Evolutionary conservation across 2,329 filamentous ascomycete genomes (phyloP).

Genomic region (Magnaporthiopsis incrustans): DNA sequence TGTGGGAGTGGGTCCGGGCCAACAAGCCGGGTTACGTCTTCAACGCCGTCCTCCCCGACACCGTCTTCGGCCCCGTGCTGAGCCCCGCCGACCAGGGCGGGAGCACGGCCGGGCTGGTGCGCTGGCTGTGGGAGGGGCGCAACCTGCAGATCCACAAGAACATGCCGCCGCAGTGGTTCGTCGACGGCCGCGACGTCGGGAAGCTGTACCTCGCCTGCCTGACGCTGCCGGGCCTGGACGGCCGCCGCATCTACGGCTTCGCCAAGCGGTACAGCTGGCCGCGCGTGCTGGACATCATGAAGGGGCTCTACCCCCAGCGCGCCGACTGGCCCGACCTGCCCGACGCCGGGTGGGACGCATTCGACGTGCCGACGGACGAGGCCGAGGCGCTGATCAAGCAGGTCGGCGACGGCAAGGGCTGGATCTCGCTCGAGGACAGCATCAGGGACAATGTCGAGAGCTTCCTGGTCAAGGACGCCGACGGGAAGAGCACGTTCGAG

Average conservation of each 20-base stretch:
- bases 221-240: slow-evolving; percentile 18
- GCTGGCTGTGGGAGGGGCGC: slow-evolving; percentile 22
- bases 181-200: slow-evolving; percentile 22
- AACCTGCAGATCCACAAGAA: slow-evolving; percentile 12
- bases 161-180: slow-evolving; percentile 22
- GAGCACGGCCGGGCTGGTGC: slow-evolving; percentile 25
- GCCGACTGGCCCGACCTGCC: slow-evolving; percentile 16
- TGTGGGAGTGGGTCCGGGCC: slow-evolving; percentile 24
- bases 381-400: slow-evolving; percentile 4
- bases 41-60: slow-evolving; percentile 23
- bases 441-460: slow-evolving; percentile 1
- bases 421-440: slow-evolving; percentile 1
- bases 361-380: slow-evolving; percentile 4
- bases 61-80: slow-evolving; percentile 22
- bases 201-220: slow-evolving; percentile 24
- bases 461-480: neutral
- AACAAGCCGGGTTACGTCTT: slow-evolving; percentile 22
- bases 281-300: slow-evolving; percentile 20
- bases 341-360: slow-evolving; percentile 21
- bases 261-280: slow-evolving; percentile 22
- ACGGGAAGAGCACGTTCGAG: neutral
- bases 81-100: slow-evolving; percentile 21
- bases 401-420: slow-evolving; percentile 3
- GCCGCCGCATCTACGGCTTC: slow-evolving; percentile 24
- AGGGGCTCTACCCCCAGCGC: slow-evolving; percentile 19